Conservation (phyloP, 1,284 basidiomycete species). For the Meira nashicola region DNA sequence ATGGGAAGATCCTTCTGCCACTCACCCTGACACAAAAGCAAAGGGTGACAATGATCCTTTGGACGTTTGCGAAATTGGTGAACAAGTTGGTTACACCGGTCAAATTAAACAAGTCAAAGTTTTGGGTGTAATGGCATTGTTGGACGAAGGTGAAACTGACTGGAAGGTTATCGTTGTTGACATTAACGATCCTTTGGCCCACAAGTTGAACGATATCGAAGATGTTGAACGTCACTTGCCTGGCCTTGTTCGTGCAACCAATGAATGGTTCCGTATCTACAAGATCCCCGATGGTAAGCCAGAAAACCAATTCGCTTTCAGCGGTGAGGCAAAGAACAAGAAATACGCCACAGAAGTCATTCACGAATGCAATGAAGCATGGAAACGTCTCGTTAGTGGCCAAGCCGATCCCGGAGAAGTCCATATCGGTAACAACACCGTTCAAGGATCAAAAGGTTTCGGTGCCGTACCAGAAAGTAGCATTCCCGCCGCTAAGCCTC, state of each 20-base stretch:
- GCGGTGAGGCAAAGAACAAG: constrained; percentile 99
- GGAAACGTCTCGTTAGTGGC: constrained; percentile 86
- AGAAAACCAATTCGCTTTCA: constrained; percentile 98
- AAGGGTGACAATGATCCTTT: constrained; percentile 99
- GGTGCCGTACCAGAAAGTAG: constrained; percentile 65
- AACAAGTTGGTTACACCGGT: constrained; percentile 93
- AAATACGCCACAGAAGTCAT: constrained; percentile 98
- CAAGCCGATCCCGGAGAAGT: constrained; percentile 57
- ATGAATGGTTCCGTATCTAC: constrained; percentile 83
- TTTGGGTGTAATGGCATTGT: constrained; percentile 96
- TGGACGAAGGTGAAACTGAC: constrained; percentile 52
- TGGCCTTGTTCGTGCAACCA: constrained; percentile 76
- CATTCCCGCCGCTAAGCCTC: constrained; percentile 69
- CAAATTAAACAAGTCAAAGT: constrained; percentile 99
- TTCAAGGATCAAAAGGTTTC: constrained; percentile 70
- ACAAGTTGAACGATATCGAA: constrained; percentile 97
- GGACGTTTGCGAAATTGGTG: constrained; percentile 99
- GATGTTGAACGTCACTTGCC: constrained; percentile 98
- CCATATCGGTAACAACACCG: constrained; percentile 58
- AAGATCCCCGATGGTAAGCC: constrained; percentile 95
- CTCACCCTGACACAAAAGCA: constrained; percentile 95
- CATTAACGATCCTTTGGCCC: constrained; percentile 88
- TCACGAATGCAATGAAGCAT: constrained; percentile 97
- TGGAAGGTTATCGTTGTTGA: constrained; percentile 69
- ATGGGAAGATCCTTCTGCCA: constrained; percentile 88